Percentiles rank a stretch among this genome's conserved stretches.
Conservation (phyloP, 1,284 basidiomycete genomes). For the Sporisorium iseilematis-ciliati region DNA sequence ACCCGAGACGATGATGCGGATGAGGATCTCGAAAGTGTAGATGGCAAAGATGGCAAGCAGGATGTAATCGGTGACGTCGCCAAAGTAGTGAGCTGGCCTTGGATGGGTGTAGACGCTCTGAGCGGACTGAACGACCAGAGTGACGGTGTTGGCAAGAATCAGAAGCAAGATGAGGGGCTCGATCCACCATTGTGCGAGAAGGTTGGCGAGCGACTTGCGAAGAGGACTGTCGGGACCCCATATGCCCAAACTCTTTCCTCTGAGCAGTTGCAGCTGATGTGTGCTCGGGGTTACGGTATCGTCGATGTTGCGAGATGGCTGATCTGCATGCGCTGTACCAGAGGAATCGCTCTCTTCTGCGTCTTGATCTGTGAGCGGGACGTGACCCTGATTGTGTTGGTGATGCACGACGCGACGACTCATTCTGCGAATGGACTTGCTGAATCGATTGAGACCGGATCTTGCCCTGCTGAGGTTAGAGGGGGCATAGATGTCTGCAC, state of each 20-base stretch:
- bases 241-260: slow-evolving; percentile 83
- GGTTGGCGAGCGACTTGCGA: slow-evolving; percentile 39
- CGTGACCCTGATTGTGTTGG: slow-evolving; percentile 60
- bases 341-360: slow-evolving; percentile 50
- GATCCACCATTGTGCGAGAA: slow-evolving; percentile 76
- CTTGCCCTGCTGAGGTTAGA: slow-evolving; percentile 35
- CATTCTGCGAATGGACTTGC: slow-evolving; percentile 74
- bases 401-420: slow-evolving; percentile 85
- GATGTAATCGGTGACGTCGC: slow-evolving; percentile 85
- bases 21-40: slow-evolving; percentile 91
- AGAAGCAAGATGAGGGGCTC: slow-evolving; percentile 86
- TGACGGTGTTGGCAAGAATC: slow-evolving; percentile 85
- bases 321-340: slow-evolving; percentile 13
- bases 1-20: slow-evolving; percentile 90
- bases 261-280: slow-evolving; percentile 71
- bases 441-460: slow-evolving; percentile 47
- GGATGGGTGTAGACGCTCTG: slow-evolving; percentile 72
- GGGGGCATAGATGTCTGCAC: slow-evolving; percentile 47
- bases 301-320: background rate
- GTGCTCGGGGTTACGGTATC: slow-evolving; percentile 12
- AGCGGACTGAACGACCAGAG: slow-evolving; percentile 84
- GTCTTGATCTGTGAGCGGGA: slow-evolving; percentile 46
- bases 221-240: slow-evolving; percentile 75
- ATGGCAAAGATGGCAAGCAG: slow-evolving; percentile 85
- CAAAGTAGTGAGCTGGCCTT: slow-evolving; percentile 79